Evolutionary conservation across 2,329 filamentous ascomycete species (phyloP), one percentile per base, ranked within the genome.

Genomic region (Hymenoscyphus fraxineus): DNA sequence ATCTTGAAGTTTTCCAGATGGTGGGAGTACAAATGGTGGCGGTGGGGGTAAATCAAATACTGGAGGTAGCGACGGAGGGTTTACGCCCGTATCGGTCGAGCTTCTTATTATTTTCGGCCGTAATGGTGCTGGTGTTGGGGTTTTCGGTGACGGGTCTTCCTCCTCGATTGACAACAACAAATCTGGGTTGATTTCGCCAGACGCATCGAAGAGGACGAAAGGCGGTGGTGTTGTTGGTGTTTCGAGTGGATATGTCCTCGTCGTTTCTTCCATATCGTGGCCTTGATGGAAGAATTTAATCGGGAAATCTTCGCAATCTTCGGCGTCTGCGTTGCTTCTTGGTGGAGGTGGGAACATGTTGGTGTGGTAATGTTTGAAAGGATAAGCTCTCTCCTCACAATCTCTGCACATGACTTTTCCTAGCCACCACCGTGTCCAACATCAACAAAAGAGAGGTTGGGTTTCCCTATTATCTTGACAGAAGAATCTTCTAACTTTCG

Each of bases 261-360:
- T 44, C 6, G 12, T 57, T 15, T 22, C 13, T 44, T 59, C 32
- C 35, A 59, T 16, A 13, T 59, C 58, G 10, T 12, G 7, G n/a
- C 31, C 22, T n/a, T 59, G 9, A 2, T 38, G 38, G 41, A 59
- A 57, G 31, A 59, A 59, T n/a, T 16, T n/a, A 31, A 59, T 59
- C 22, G 38, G n/a, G 2, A 59, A n/a, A 9, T 59, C 38, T 16
- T 41, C n/a, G 19, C 13, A 41, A 39, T 59, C 27, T 4, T 16
- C 31, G 7, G 38, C 13, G 12, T 22, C 4, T 35, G 6, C 38
- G 19, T 4, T 40, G 39, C 16, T n/a, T 58, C n/a, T 19, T 58
- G 58, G 58, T 41, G 35, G 58, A 27, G 58, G 58, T 9, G 58
- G 58, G 39, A 59, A 59, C 5, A 12, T 16, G 15, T 59, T 59